Evolutionary conservation across 805 yeast genomes (phyloP), one percentile per base, ranked within the genome.

Genomic region (Yarrowia divulgata): DNA sequence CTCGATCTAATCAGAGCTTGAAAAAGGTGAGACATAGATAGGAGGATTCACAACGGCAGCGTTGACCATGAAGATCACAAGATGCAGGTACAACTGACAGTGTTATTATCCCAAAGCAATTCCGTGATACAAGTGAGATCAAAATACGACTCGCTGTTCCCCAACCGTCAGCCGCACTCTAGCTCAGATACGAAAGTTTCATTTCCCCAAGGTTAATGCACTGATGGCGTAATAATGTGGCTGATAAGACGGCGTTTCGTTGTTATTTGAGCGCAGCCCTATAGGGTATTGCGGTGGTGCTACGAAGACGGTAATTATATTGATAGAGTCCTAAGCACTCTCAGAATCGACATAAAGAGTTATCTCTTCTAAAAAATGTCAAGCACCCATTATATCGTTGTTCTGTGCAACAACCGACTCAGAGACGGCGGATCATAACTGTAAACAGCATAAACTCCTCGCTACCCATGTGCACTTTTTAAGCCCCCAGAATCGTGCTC

Each of bases 181-280:
- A 52, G 29, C 60, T 3, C 23, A 13, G 5, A 29, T 57, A 57
- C 63, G 63, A 57, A 57, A 40, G 63, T 57, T 57, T 57, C 63
- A 57, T 57, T 57, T 57, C 63, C 43, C 60, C 34, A 54, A 54
- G 45, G 63, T 57, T 57, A 19, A 40, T 42, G 63, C 63, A 57
- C 40, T 16, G 39, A 57, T 57, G 63, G 63, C 63, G 63, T 57
- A 57, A 57, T 57, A 57, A 57, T 57, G 63, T 57, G 63, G 63
- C 63, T 40, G 63, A 57, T 57, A 57, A 57, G 62, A 40, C 34
- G 48, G 63, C 48, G 48, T 8, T 39, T 14, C 8, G 14, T 19
- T 14, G 13, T 2, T 9, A 14, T 9, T 18, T 18, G 13, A 23
- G 23, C 14, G 19, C 3, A 9, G 23, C 2, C n/a, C 19, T 46